Evolutionary conservation across 768 basidiomycete genomes (phyloP).

Genomic region (Hemileccinum rubropunctum): DNA sequence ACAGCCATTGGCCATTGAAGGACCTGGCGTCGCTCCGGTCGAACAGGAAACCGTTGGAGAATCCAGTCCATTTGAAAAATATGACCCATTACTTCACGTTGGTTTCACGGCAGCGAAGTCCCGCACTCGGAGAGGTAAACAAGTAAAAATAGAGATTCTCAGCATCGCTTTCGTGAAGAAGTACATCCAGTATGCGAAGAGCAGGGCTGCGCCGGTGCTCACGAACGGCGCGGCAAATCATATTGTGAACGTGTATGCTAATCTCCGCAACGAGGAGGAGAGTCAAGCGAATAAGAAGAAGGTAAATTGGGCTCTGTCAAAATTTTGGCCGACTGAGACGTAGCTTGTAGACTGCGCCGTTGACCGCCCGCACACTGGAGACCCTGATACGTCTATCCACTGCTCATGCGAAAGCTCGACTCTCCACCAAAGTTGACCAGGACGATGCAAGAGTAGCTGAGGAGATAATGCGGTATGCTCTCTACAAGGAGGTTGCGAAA

Average conservation of each 20-base stretch:
- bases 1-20: constrained; percentile 87
- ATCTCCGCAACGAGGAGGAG: constrained; percentile 86
- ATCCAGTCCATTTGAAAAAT: constrained; percentile 88
- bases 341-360: constrained; percentile 77
- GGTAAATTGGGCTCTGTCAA: constrained; percentile 36
- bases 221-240: constrained; percentile 93
- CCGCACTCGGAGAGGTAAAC: constrained; percentile 59
- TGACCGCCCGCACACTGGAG: constrained; percentile 98
- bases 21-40: constrained; percentile 47
- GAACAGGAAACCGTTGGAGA: constrained; percentile 39
- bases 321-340: constrained; percentile 10
- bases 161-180: constrained; percentile 96
- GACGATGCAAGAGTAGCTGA: constrained; percentile 88
- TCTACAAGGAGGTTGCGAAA: constrained; percentile 96
- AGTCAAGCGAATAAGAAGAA: constrained; percentile 82
- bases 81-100: constrained; percentile 90
- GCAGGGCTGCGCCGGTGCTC: constrained; percentile 76
- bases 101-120: constrained; percentile 56
- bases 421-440: constrained; percentile 82
- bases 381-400: constrained; percentile 97
- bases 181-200: constrained; percentile 97
- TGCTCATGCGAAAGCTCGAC: constrained; percentile 93
- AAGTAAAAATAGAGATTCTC: constrained; percentile 74
- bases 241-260: constrained; percentile 91
- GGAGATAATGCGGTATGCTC: constrained; percentile 92